A percentile compares a stretch with the other conserved stretches of the same genome.
Conservation (phyloP, 192 early-diverging fungal genomes). For the Coemansia sp. region DNA sequence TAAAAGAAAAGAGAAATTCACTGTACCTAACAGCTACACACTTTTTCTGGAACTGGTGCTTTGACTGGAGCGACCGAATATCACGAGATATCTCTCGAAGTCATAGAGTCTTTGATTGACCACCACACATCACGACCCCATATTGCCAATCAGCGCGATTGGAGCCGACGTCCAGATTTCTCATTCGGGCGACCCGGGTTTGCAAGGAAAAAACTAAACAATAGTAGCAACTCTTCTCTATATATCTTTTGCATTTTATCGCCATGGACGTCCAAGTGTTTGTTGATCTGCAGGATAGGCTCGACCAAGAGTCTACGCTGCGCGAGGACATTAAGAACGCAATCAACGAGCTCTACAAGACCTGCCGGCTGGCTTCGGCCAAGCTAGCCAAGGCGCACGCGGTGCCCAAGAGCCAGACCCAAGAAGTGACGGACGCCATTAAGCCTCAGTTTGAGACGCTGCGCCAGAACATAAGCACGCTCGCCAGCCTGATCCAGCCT, state of each 20-base stretch:
- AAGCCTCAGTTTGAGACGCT: constrained; percentile 33
- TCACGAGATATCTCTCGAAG: not conserved
- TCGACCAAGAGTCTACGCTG: constrained; percentile 41
- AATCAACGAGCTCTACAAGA: constrained; percentile 39
- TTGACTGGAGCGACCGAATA: not conserved
- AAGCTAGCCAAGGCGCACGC: constrained; percentile 45
- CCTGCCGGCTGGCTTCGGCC: constrained; percentile 39
- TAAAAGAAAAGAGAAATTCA: not conserved
- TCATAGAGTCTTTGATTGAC: not conserved
- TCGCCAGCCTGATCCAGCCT: constrained; percentile 27
- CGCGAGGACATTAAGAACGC: constrained; percentile 28
- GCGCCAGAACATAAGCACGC: constrained; percentile 18
- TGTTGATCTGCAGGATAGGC: constrained; percentile 45
- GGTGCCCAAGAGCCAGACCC: constrained; percentile 21
- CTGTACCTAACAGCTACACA: not conserved
- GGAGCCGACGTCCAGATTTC: not conserved
- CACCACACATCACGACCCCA: not conserved
- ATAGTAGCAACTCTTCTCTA: not conserved
- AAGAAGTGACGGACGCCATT: constrained; percentile 16
- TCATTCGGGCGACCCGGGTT: not conserved
- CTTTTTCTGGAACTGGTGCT: not conserved
- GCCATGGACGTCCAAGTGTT: constrained; percentile 47
- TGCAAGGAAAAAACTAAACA: not conserved
- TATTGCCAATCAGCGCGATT: not conserved
- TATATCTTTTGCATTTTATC: not conserved